Conservation (phyloP, 2,329 filamentous ascomycete species). For the Sporothrix dimorphospora region DNA sequence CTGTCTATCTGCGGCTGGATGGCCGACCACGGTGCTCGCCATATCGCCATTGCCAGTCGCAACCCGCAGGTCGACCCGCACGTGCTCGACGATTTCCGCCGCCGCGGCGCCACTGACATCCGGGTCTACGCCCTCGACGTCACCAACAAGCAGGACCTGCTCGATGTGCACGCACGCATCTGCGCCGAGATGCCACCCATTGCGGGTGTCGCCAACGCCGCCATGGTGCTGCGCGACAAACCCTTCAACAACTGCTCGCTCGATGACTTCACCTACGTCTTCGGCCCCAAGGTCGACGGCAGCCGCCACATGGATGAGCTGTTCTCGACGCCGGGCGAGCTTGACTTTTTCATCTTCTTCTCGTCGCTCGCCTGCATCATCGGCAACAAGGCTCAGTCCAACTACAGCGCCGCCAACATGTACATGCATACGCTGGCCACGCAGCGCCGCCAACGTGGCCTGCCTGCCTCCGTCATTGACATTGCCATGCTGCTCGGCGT, state of each 20-base stretch:
- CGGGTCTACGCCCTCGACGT: slow-evolving; percentile 48
- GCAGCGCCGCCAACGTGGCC: slow-evolving; percentile 42
- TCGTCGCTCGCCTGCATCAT: slow-evolving; percentile 39
- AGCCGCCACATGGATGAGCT: slow-evolving; percentile 41
- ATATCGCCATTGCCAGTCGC: slow-evolving; percentile 52
- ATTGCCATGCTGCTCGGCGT: slow-evolving; percentile 40
- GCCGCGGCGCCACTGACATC: slow-evolving; percentile 47
- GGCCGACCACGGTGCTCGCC: slow-evolving; percentile 51
- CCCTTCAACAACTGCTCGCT: slow-evolving; percentile 29
- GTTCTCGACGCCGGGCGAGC: slow-evolving; percentile 28
- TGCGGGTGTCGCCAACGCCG: slow-evolving; percentile 41
- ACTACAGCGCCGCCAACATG: slow-evolving; percentile 47
- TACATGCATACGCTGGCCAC: slow-evolving; percentile 47
- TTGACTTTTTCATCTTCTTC: slow-evolving; percentile 41
- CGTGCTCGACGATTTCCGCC: slow-evolving; percentile 46
- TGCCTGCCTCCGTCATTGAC: slow-evolving; percentile 47
- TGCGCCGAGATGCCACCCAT: slow-evolving; percentile 43
- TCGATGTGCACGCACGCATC: slow-evolving; percentile 43
- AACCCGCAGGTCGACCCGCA: slow-evolving; percentile 46
- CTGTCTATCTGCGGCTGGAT: slow-evolving; percentile 55
- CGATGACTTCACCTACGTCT: slow-evolving; percentile 36
- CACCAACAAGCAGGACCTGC: slow-evolving; percentile 45
- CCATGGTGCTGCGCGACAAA: slow-evolving; percentile 32
- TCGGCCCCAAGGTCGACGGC: slow-evolving; percentile 40
- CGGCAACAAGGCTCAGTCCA: slow-evolving; percentile 45